Evolutionary conservation across 306 rosid genomes (phyloP).

Genomic region (Rubus idaeus): DNA sequence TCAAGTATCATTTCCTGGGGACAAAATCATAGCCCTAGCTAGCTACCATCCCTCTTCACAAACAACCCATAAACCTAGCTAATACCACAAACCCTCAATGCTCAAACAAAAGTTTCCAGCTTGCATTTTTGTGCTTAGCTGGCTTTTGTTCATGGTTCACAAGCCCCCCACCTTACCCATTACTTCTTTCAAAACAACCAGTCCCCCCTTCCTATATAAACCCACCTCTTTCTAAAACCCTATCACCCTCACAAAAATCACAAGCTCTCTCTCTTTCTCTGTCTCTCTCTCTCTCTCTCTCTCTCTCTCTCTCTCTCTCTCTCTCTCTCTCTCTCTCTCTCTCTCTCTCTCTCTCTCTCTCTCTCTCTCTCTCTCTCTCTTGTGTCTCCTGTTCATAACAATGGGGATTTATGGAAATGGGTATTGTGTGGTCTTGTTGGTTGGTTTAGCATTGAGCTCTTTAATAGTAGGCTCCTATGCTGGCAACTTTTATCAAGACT

Average conservation of each 20-base stretch:
- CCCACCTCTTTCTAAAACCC: slow-evolving; percentile 30
- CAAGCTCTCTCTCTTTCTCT: background rate
- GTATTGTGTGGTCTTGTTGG: slow-evolving; percentile 18
- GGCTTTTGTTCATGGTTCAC: slow-evolving; percentile 57
- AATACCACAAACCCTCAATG: slow-evolving; percentile 7
- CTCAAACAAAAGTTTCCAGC: slow-evolving; percentile 64
- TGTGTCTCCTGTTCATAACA: background rate
- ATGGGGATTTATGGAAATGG: slow-evolving; percentile 38
- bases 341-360: background rate
- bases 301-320: too few species aligned
- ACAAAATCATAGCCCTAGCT: slow-evolving; percentile 28
- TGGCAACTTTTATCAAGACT: slow-evolving; percentile 62
- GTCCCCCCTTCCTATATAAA: slow-evolving; percentile 25
- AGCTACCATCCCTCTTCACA: slow-evolving; percentile 4
- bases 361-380: background rate
- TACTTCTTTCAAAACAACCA: background rate
- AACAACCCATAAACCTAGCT: slow-evolving; percentile 4
- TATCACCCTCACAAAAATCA: slow-evolving; percentile 29
- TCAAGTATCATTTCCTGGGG: slow-evolving; percentile 6
- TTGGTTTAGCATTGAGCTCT: slow-evolving; percentile 35
- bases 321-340: background rate
- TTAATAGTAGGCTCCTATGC: slow-evolving; percentile 29
- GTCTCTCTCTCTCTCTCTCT: background rate
- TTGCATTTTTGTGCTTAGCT: slow-evolving; percentile 49
- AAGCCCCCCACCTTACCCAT: slow-evolving; percentile 45